Evolutionary conservation across 2,329 filamentous ascomycete species (phyloP), one percentile per base, ranked within the genome.

Genomic region (Boeremia exigua): DNA sequence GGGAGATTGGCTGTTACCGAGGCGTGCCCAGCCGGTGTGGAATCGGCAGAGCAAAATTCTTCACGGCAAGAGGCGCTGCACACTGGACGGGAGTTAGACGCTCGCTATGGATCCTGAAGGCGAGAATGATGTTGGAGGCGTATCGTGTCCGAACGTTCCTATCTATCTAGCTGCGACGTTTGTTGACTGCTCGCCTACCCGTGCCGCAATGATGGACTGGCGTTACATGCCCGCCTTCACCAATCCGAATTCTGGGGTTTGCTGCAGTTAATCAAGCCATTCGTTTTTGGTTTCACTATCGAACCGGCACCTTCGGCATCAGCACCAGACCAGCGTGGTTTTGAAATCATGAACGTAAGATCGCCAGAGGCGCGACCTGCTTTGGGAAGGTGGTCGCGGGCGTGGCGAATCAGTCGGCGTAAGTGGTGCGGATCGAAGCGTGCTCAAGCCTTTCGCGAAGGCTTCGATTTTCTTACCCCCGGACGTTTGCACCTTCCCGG

Each of bases 391-490:
- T 69, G 51, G 51, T 65, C 42, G 57, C 56, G 51, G 60, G 48
- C 39, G 51, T 49, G 44, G 58, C 48, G 37, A 54, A 37, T 39
- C 25, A 36, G 15, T 42, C 39, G 17, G 33, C 44, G 49, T 23
- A 34, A 29, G 37, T 44, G 43, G 37, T 46, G 33, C 39, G 17
- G 43, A 36, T 55, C 19, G 58, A 63, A 61, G 66, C 61, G 59
- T 48, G 36, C 42, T 53, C 60, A 70, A 70, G 64, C 57, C 49
- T 66, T 67, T 68, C 69, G 65, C 42, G 49, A 65, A 69, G 51
- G 64, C 64, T 66, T 67, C 47, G 57, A 43, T 51, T 57, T 51
- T 61, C 65, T 67, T 68, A 56, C 60, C 40, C 25, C 47, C 64
- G 65, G 61, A 58, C 17, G 27, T 59, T 40, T 48, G 46, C 27